These are phyloP conservation scores for Lepraria neglecta DNA, from an alignment of 495 filamentous ascomycete species.

Conservation along the genomic window DNA sequence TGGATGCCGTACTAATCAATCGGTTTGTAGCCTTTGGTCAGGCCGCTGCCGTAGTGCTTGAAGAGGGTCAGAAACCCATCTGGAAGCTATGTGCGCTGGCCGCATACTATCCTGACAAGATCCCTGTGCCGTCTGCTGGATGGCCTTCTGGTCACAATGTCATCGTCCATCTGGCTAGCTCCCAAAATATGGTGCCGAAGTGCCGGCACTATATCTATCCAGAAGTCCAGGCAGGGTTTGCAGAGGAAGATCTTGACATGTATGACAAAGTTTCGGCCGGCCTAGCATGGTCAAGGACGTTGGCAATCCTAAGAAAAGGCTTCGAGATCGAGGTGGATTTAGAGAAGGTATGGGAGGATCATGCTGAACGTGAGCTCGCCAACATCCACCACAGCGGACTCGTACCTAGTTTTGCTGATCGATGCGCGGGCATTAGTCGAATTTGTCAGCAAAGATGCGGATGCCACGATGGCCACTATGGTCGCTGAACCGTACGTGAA, in stretches of 20 bases:
- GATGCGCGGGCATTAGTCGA: constrained; percentile 20
- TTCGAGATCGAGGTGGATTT: constrained; percentile 55
- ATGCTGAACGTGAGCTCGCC: constrained; percentile 48
- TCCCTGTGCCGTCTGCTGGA: constrained; percentile 44
- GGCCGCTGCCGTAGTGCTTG: constrained; percentile 52
- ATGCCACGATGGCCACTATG: constrained; percentile 50
- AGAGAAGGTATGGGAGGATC: constrained; percentile 54
- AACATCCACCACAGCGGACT: not conserved
- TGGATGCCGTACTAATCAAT: no score
- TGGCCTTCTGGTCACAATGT: constrained; percentile 47
- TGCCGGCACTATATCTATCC: constrained; percentile 42
- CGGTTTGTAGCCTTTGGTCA: constrained; percentile 46
- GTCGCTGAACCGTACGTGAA: constrained; percentile 50
- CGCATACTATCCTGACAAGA: constrained; percentile 54
- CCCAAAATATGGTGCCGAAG: constrained; percentile 21
- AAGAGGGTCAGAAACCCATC: constrained; percentile 47
- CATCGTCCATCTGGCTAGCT: constrained; percentile 48
- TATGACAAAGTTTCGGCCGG: constrained; percentile 48
- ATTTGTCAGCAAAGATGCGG: constrained; percentile 28
- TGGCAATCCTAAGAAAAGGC: constrained; percentile 46
- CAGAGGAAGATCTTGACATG: constrained; percentile 46
- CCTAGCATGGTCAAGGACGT: constrained; percentile 51
- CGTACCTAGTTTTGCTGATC: not conserved
- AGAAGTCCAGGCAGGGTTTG: constrained; percentile 50
- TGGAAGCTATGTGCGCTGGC: constrained; percentile 46